Evolutionary conservation across 139 green algal genomes (phyloP).

Genomic region (Chlamydomonas sphaeroides): DNA sequence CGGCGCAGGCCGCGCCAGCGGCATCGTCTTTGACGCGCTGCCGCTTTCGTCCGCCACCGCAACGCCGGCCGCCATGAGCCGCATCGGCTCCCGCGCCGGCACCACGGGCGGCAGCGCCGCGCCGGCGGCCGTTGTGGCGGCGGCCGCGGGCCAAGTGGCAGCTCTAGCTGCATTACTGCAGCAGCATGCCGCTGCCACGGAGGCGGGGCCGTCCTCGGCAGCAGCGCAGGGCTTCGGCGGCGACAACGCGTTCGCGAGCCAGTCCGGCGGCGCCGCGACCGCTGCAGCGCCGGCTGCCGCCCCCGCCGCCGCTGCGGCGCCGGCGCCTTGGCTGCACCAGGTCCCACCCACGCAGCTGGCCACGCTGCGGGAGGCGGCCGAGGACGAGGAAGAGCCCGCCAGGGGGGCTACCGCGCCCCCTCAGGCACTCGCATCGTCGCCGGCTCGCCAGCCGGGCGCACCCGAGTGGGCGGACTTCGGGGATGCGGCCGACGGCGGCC

Average conservation of each 20-base stretch:
- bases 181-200: too few species aligned
- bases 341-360: constrained; percentile 6
- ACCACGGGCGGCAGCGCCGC: neutral
- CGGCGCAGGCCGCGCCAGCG: neutral
- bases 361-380: neutral
- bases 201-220: neutral
- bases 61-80: too few species aligned
- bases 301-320: neutral
- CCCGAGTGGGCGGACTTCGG: too few species aligned
- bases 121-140: neutral
- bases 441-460: too few species aligned
- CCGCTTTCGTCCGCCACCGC: too few species aligned
- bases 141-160: neutral
- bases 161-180: neutral
- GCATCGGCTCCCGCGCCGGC: too few species aligned
- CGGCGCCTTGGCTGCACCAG: constrained; percentile 24
- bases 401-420: too few species aligned
- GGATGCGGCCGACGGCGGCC: too few species aligned
- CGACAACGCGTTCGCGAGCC: too few species aligned
- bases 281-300: neutral
- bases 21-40: constrained; percentile 28
- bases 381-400: neutral
- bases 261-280: too few species aligned
- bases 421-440: too few species aligned
- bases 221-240: too few species aligned